A percentile compares a stretch with the other conserved stretches of the same genome.
Evolutionary conservation across 208 protist species (phyloP).

Genomic region (Trypanosoma lewisi): DNA sequence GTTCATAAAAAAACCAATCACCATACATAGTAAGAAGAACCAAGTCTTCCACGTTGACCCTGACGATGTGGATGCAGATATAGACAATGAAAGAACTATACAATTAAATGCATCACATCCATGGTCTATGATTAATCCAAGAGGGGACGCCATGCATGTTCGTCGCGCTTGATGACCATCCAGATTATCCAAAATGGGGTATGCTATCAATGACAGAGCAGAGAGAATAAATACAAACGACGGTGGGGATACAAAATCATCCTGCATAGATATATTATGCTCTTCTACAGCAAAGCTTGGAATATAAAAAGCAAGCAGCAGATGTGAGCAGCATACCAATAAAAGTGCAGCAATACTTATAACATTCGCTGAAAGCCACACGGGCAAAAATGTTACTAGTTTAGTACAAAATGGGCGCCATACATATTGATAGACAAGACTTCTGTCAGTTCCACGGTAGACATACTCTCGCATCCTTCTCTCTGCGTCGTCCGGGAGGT

Average conservation of each 20-base stretch:
- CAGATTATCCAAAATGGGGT: conserved; percentile 92
- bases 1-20: conserved; percentile 74
- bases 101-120: conserved; percentile 89
- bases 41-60: conserved; percentile 78
- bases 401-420: conserved; percentile 53
- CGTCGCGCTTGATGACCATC: conserved; percentile 93
- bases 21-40: conserved; percentile 43
- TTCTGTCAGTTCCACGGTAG: conserved; percentile 72
- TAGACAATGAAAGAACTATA: conserved; percentile 54
- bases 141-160: conserved; percentile 86
- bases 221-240: conserved; percentile 68
- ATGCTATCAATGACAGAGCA: conserved; percentile 57
- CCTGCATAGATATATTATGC: not conserved
- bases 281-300: conserved; percentile 54
- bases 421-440: conserved; percentile 77
- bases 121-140: conserved; percentile 95
- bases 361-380: conserved; percentile 80
- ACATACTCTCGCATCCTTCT: conserved; percentile 43
- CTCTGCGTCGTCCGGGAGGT: conserved; percentile 52
- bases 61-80: conserved; percentile 36
- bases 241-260: conserved; percentile 30
- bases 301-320: conserved; percentile 64
- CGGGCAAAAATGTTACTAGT: conserved; percentile 51
- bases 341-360: conserved; percentile 85
- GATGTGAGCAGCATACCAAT: conserved; percentile 57